phyloP scores from a whole-genome alignment of 2,329 filamentous ascomycete genomes.

The Pseudocercospora pini-densiflorae region DNA sequence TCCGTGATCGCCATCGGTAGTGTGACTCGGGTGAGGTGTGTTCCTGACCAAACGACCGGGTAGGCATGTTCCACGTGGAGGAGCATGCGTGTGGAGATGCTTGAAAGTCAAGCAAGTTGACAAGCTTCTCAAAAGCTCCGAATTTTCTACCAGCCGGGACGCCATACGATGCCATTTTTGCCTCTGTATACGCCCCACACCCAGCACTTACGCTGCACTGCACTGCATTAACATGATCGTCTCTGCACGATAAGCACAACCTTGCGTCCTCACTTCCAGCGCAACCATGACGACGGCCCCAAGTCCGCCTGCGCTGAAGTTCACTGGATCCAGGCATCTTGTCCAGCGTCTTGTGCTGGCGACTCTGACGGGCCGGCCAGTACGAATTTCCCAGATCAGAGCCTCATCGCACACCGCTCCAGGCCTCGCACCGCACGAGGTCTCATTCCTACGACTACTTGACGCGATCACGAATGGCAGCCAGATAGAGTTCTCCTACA shows the following conservation, averaged over 20 bases:
- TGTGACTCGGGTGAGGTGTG: constrained; percentile 9
- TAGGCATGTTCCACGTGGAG: not conserved
- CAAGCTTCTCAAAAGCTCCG: not conserved
- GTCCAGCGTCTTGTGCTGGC: constrained; percentile 84
- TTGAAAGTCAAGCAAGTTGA: not conserved
- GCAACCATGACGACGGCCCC: constrained; percentile 35
- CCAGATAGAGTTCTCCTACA: constrained; percentile 93
- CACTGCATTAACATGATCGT: not conserved
- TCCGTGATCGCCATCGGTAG: constrained; percentile 3
- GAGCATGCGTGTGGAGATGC: not conserved
- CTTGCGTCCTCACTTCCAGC: not conserved
- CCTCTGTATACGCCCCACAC: not conserved
- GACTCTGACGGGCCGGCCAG: constrained; percentile 84
- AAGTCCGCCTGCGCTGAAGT: constrained; percentile 46
- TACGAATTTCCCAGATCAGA: constrained; percentile 94
- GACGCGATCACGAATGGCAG: constrained; percentile 95
- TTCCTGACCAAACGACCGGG: constrained; percentile 1
- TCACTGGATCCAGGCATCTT: constrained; percentile 84
- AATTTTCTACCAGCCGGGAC: not conserved
- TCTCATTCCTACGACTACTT: constrained; percentile 93
- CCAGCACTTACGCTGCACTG: not conserved
- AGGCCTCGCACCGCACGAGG: constrained; percentile 87
- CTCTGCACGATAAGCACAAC: not conserved
- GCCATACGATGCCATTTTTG: not conserved
- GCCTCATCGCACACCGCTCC: constrained; percentile 82